Evolutionary conservation across 352 stramenopile genomes (phyloP), one percentile per base, ranked within the genome.

Genomic region (Pythium vanterpoolii): DNA sequence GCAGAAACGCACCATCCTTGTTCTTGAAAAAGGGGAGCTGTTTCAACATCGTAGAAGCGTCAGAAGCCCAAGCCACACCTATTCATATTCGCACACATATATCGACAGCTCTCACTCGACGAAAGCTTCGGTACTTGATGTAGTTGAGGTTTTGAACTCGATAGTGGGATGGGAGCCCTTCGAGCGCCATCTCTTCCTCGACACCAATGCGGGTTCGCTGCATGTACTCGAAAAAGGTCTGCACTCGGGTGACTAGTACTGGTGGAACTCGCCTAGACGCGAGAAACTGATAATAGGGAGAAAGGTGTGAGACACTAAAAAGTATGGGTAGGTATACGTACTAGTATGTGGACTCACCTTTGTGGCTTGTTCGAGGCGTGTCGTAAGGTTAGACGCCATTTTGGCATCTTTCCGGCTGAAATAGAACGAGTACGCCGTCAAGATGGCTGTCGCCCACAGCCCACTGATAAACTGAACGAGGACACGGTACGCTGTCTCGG

Each of bases 211-310:
- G 75, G 1, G 79, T 88, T 1, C 77, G 73, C 52, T 90, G 75
- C 81, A 90, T 89, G 36, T 88, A 90, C 38, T 86, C 74, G 39
- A 85, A 89, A 54, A 89, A 90, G 21, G 70, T 66, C 18, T 72
- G 67, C 27, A 90, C 76, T 6, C 68, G 62, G 0, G 30, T 36
- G 1, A 66, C 44, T 1, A 89, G 57, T 5, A 72, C 42, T 1
- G 14, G 39, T 13, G 77, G 39, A 7, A 83, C 57, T n/a, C 76
- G 75, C 11, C 78, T 66, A 28, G 67, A 68, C 16, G 13, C 24
- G 9, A 89, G 40, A 57, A 89, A 87, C 77, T 83, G 39, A 27
- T 19, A 24, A 8, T 5, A 16, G 14, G 0, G 10, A 27, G 6
- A 46, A 21, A 44, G 14, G 40, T 46, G 9, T 19, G 40, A 26